Base-by-base conservation (phyloP, 179 eudicot species). In the Nepenthes alata region DNA sequence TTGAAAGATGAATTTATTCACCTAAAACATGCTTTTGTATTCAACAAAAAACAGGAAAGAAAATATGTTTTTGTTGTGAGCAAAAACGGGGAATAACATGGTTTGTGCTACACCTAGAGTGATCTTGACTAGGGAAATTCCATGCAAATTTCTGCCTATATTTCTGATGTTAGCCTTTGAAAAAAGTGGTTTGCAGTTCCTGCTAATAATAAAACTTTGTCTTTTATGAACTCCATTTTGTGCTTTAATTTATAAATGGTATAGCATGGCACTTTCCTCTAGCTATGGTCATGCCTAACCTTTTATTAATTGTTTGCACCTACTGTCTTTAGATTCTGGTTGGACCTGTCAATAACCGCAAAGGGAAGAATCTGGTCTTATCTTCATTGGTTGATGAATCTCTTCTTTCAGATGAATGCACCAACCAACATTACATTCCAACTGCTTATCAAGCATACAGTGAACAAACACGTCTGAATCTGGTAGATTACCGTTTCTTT, bases 311-410 rank as follows among this genome's bases (percentile, higher is more conserved):
- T 11, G n/a, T 48, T 11, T 48, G 12, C 11, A 3, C 11, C 11
- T 49, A 10, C 9, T 49, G 3, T 11, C 53, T 77, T 65, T n/a
- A 76, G 77, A 63, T 59, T 62, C 63, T 72, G 74, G 81, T 80
- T 69, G 88, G 82, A 50, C 75, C 85, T 65, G 77, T 93, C 77
- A 78, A 75, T 71, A 81, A 89, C 62, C 95, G 72, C 65, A 76
- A 95, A 62, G 98, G 98, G 53, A 86, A 75, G 77, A 93, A 86
- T 72, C 89, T 93, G 51, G 81, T 89, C 44, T 73, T 89, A 72
- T 83, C 98, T 69, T 87, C 82, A 13, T 72, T 84, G 95, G 98
- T 96, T 13, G 98, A 87, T 64, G 95, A 93, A 63, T 60, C 95
- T 63, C 57, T 89, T 56, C 82, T 89, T 35, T 68, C 90, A 47